Conservation (phyloP, 805 yeast genomes). For the Cyberlindnera nakhonratchasimensis region DNA sequence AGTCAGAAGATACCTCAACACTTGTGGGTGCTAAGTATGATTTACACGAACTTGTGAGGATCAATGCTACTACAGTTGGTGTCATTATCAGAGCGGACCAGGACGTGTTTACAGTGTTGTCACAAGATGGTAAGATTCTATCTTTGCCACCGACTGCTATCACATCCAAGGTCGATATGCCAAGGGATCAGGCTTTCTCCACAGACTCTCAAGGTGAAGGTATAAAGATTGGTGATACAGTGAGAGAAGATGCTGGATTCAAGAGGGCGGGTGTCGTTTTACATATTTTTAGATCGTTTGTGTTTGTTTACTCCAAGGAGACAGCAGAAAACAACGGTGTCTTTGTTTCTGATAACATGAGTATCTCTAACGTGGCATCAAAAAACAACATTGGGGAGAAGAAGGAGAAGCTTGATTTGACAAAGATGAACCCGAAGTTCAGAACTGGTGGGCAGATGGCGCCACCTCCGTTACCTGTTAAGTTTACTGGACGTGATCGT, state of each 20-base stretch:
- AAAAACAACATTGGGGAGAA: constrained; percentile 57
- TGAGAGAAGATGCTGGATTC: constrained; percentile 80
- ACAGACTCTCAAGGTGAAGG: constrained; percentile 85
- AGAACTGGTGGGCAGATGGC: constrained; percentile 44
- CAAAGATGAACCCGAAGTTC: constrained; percentile 81
- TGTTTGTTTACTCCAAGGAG: constrained; percentile 79
- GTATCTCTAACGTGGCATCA: constrained; percentile 80
- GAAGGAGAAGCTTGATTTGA: constrained; percentile 58
- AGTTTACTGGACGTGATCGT: constrained; percentile 73
- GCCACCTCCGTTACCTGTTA: constrained; percentile 58
- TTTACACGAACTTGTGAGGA: constrained; percentile 83
- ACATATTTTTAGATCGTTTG: constrained; percentile 75
- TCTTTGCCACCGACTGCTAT: constrained; percentile 79
- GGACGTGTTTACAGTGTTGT: constrained; percentile 74
- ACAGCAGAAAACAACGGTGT: constrained; percentile 86
- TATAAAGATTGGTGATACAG: constrained; percentile 86
- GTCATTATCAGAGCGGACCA: constrained; percentile 88
- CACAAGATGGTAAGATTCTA: constrained; percentile 75
- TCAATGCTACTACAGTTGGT: constrained; percentile 84
- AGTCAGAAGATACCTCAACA: constrained; percentile 87
- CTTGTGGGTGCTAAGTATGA: constrained; percentile 74
- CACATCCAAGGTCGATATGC: constrained; percentile 64
- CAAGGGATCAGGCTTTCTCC: constrained; percentile 70
- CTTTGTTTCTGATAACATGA: constrained; percentile 71
- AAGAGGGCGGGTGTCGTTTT: constrained; percentile 84